phyloP scores from a whole-genome alignment of 164 flowering plant species.

The Dillenia suffruticosa region DNA sequence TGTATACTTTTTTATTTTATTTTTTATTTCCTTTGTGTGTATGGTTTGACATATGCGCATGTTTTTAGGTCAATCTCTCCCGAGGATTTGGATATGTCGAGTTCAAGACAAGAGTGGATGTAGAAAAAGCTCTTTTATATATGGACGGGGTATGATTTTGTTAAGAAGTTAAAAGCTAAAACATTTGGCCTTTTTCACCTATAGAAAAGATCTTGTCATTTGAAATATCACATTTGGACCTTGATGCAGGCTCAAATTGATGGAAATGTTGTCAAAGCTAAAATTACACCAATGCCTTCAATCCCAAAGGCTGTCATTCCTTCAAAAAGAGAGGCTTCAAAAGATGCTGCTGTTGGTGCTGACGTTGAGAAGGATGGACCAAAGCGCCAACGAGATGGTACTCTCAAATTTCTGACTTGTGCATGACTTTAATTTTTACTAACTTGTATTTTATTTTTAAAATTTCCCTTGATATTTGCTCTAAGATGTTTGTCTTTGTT shows the following conservation, averaged over 20 bases:
- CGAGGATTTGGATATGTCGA: conserved; percentile 92
- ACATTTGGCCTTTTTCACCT: neutral
- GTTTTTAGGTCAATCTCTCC: conserved; percentile 80
- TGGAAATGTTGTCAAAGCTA: conserved; percentile 83
- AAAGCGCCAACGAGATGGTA: conserved; percentile 61
- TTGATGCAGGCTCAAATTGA: conserved; percentile 85
- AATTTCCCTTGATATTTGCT: neutral
- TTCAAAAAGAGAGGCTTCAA: conserved; percentile 58
- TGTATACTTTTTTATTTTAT: neutral
- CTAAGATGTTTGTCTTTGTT: neutral
- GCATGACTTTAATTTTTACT: too few species aligned
- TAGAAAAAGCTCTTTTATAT: conserved; percentile 80
- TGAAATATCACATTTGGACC: conserved; percentile 5
- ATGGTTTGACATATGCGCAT: neutral
- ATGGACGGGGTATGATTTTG: conserved; percentile 86
- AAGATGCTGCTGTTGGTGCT: conserved; percentile 43
- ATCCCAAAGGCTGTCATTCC: conserved; percentile 58
- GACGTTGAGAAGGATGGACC: conserved; percentile 68
- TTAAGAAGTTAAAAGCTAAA: neutral
- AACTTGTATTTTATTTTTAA: too few species aligned
- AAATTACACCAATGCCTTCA: conserved; percentile 66
- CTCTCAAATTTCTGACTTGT: conserved; percentile 3
- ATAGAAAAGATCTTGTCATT: neutral
- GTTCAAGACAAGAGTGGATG: conserved; percentile 82
- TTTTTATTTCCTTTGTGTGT: neutral